Base-by-base conservation (phyloP, 164 flowering plant species). In the Dillenia turbinata region DNA sequence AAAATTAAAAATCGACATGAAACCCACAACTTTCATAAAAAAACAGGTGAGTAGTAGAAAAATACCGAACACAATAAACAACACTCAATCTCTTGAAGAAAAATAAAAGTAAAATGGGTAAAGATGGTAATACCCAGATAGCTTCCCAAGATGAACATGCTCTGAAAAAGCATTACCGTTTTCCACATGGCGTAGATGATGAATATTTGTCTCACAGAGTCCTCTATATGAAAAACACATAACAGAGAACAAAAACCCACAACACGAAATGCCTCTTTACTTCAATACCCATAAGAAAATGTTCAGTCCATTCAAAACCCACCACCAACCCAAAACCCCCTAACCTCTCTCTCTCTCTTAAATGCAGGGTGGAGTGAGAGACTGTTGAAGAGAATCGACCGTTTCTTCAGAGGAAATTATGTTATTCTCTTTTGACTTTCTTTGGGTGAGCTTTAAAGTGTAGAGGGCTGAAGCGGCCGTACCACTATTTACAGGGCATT, bases 391-490 rank as follows among this genome's bases (percentile, higher is more conserved):
- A 66, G 71, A 67, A 72, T 67, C 68, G 48, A 46, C 9, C 57
- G 62, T 72, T 71, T 62, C 75, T 67, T 72, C 17, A 33, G 13
- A 48, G 22, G 66, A 66, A 72, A 72, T 72, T 15, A 54, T 63
- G 47, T 43, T 14, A 24, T 44, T 57, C 54, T 58, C 60, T 26
- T 33, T 33, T 40, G 47, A 53, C 54, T 57, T 61, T 19, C 6
- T 6, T 33, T 33, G 0, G 40, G 22, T 1, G 22, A 19, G 22
- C 22, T 19, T 1, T 19, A 19, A 19, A 19, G 22, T 19, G 22
- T 19, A 19, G 22, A 19, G 22, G 40, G 5, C 40, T 33, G 40
- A 33, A 33, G 40, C 40, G 40, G 40, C 33, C 40, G 40, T 33
- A 33, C 6, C 40, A 4, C 40, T 0, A 33, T 33, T 33, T 33